These are phyloP conservation scores for Linum trigynum DNA, from an alignment of 345 rosid species.

Conservation along the genomic window DNA sequence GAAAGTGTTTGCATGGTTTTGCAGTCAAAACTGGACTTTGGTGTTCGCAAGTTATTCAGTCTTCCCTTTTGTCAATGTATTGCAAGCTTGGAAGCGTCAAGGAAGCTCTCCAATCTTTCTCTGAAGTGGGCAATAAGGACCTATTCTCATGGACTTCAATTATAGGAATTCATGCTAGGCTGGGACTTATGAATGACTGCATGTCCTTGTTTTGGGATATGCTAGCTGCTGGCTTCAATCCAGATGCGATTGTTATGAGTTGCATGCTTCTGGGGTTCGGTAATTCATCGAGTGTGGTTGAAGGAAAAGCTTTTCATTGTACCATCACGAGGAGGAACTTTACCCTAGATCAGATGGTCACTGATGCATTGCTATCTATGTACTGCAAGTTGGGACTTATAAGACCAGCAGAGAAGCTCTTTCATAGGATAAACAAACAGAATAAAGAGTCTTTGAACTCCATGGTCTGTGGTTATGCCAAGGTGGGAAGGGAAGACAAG, in stretches of 20 bases:
- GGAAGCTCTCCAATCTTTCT: conserved; percentile 41
- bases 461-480: conserved; percentile 44
- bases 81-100: conserved; percentile 36
- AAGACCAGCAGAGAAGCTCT: conserved; percentile 36
- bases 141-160: conserved; percentile 62
- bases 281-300: conserved; percentile 22
- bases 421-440: conserved; percentile 18
- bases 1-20: conserved; percentile 51
- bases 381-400: conserved; percentile 49
- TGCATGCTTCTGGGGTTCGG: conserved; percentile 49
- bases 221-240: conserved; percentile 32
- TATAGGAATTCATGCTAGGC: conserved; percentile 43
- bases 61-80: conserved; percentile 46
- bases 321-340: conserved; percentile 33
- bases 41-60: conserved; percentile 25
- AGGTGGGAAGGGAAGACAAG: conserved; percentile 31
- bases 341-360: conserved; percentile 30
- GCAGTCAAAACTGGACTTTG: conserved; percentile 43
- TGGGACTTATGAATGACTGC: conserved; percentile 35
- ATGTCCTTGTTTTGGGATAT: conserved; percentile 44
- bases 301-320: conserved; percentile 61
- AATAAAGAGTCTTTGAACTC: conserved; percentile 41
- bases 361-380: conserved; percentile 45
- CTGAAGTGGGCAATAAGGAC: conserved; percentile 41
- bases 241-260: conserved; percentile 49